Base-by-base conservation (phyloP, 1,284 basidiomycete species). In the Trichosporon inkin region DNA sequence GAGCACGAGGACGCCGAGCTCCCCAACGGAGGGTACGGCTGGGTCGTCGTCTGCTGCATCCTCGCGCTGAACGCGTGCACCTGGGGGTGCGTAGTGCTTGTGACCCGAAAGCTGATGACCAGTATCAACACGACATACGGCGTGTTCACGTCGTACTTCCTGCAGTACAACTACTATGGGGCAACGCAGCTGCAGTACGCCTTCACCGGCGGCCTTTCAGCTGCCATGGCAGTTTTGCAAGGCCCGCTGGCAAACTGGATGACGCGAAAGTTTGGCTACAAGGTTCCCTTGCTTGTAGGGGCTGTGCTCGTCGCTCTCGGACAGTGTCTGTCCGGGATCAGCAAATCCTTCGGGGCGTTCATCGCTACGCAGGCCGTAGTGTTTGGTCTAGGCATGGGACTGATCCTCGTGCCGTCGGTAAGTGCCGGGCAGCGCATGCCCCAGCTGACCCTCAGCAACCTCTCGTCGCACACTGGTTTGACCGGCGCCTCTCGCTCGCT, bases 71-170 rank as follows among this genome's bases (percentile, higher is more conserved):
- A 75, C 52, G 68, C 72, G 3, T 67, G 67, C 10, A 73, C 73
- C 3, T 76, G 74, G 74, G 77, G 78, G 62, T 69, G 67, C 24
- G 51, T 44, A 22, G 8, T n/a, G 8, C 16, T 22, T 14, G 14
- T 22, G 41, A 10, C 13, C 24, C 24, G 40, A 58, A 40, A 56
- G 11, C 60, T 61, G 6, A 67, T 64, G 8, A 62, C 65, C 78
- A 78, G 79, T 19, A 68, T 76, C 62, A 80, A 80, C 62, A 78
- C 78, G 6, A 77, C 78, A 3, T 80, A 79, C 51, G 79, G 79
- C 17, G 77, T 80, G n/a, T 80, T 75, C 67, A 70, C 78, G 6
- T 69, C 77, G 11, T 79, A 74, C 62, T 80, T 79, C 58, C 68
- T 75, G 16, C 56, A 75, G 24, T 68, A 79, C 66, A 73, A 79